Conservation (phyloP, 2,329 filamentous ascomycete genomes). For the Microcyclospora tardicrescens region DNA sequence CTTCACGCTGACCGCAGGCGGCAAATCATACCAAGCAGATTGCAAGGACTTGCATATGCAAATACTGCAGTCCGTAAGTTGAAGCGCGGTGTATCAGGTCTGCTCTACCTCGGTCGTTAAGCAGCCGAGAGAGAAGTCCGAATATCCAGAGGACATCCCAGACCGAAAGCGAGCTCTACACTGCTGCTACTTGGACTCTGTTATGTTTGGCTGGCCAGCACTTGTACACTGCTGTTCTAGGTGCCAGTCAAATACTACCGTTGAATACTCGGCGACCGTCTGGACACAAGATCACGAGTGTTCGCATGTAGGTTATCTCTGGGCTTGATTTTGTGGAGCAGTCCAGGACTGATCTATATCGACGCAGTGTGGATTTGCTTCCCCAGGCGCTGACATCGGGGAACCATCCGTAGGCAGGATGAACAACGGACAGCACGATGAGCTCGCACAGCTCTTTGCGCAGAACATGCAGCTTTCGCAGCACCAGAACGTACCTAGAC, state of each 20-base stretch:
- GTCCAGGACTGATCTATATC: constrained; percentile 11
- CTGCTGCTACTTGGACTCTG: no score
- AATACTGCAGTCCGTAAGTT: no score
- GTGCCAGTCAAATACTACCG: constrained; percentile 22
- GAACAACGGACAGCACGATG: constrained; percentile 48
- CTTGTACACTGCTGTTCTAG: constrained; percentile 20
- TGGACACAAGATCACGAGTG: constrained; percentile 33
- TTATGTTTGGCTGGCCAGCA: constrained; percentile 14
- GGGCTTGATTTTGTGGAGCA: constrained; percentile 5
- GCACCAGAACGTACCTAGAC: constrained; percentile 11
- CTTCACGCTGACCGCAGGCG: background rate
- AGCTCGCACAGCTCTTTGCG: constrained; percentile 68
- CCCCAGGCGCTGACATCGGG: constrained; percentile 30
- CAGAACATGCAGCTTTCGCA: constrained; percentile 54
- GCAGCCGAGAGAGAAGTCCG: no score
- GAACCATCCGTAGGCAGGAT: constrained; percentile 17
- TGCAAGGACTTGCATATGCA: no score
- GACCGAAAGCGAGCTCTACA: no score
- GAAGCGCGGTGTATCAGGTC: no score
- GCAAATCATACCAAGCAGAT: no score
- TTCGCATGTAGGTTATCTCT: constrained; percentile 31
- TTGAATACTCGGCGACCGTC: constrained; percentile 29
- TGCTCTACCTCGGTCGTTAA: no score
- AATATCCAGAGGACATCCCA: no score
- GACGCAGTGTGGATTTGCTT: constrained; percentile 30